These are phyloP conservation scores for Lentinula novae-zelandiae DNA, from an alignment of 1,284 basidiomycete species.

Conservation along the genomic window DNA sequence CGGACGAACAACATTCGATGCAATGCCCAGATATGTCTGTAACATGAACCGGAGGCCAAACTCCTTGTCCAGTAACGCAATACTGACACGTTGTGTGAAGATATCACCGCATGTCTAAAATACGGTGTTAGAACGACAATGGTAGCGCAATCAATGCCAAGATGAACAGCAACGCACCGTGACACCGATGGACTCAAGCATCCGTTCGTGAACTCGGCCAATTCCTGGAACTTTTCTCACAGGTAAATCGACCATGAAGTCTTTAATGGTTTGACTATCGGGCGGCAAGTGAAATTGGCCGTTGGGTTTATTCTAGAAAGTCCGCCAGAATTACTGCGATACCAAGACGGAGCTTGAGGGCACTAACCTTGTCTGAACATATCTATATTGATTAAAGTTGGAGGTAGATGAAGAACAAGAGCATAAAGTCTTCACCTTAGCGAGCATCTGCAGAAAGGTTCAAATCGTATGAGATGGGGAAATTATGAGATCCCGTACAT, in stretches of 20 bases:
- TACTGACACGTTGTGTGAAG: conserved; percentile 62
- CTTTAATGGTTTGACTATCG: conserved; percentile 57
- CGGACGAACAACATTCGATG: conserved; percentile 77
- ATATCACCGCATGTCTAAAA: conserved; percentile 84
- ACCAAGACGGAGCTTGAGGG: neutral
- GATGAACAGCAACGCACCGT: conserved; percentile 44
- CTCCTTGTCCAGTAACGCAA: conserved; percentile 83
- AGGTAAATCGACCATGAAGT: conserved; percentile 72
- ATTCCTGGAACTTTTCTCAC: conserved; percentile 87
- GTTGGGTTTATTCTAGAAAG: conserved; percentile 83
- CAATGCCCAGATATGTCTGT: conserved; percentile 79
- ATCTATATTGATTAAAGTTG: conserved; percentile 48
- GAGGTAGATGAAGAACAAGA: neutral
- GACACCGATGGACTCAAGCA: conserved; percentile 83
- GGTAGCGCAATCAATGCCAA: neutral
- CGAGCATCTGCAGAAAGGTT: conserved; percentile 51
- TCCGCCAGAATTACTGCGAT: neutral
- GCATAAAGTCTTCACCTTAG: conserved; percentile 52
- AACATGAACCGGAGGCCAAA: conserved; percentile 76
- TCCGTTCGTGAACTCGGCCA: conserved; percentile 82
- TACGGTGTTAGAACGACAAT: neutral
- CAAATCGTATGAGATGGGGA: neutral
- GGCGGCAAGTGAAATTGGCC: conserved; percentile 82
- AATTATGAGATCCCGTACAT: conserved; percentile 13
- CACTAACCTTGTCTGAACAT: conserved; percentile 41